Evolutionary conservation across 305 asterid genomes (phyloP).

Genomic region (Salvia sclarea): DNA sequence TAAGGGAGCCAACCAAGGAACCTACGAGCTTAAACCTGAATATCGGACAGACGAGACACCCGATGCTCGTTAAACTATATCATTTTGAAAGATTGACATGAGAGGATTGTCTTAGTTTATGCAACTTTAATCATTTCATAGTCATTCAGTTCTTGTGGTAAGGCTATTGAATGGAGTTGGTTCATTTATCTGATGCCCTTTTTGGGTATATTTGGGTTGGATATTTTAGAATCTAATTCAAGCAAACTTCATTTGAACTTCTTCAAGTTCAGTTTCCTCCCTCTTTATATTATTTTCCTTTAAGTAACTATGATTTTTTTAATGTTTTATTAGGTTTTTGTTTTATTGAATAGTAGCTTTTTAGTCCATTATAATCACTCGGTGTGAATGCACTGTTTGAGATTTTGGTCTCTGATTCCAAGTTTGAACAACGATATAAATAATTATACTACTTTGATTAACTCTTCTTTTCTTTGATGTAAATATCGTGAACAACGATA

Average conservation of each 20-base stretch:
- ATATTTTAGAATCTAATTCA: not conserved
- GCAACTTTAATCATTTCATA: not conserved
- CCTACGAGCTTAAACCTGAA: slow-evolving; percentile 84
- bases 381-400: not conserved
- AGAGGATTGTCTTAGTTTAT: not conserved
- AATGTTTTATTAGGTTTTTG: too few species aligned
- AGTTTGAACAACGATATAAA: not conserved
- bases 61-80: slow-evolving; percentile 32
- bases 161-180: not conserved
- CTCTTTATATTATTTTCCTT: too few species aligned
- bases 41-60: slow-evolving; percentile 59
- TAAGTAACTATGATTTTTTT: too few species aligned
- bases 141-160: not conserved
- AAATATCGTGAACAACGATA: too few species aligned
- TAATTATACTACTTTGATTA: not conserved
- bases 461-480: too few species aligned
- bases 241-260: not conserved
- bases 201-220: not conserved
- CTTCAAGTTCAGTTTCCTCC: slow-evolving; percentile 5
- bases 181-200: not conserved
- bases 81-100: not conserved
- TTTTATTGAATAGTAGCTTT: too few species aligned
- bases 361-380: too few species aligned
- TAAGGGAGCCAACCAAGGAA: slow-evolving; percentile 87
- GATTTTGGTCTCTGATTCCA: not conserved